phyloP scores from a whole-genome alignment of 2,329 filamentous ascomycete genomes.

The Penicillium occitanis region DNA sequence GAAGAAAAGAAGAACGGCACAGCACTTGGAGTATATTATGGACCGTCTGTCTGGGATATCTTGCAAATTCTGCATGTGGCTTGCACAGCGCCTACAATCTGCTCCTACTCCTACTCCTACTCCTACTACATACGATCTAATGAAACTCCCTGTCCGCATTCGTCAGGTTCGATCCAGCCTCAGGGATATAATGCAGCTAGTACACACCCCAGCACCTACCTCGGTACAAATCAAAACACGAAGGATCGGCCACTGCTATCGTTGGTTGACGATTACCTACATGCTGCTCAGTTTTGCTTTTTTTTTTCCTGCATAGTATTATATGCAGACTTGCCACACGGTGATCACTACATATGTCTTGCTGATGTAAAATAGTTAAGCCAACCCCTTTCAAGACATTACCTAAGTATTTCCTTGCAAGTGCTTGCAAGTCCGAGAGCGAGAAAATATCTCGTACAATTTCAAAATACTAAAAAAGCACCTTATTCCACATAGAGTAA shows the following conservation, averaged over 20 bases:
- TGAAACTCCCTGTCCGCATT: not conserved
- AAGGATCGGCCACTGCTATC: not conserved
- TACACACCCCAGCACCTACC: not conserved
- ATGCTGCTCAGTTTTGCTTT: not conserved
- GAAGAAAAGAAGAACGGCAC: not conserved
- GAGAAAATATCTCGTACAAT: not conserved
- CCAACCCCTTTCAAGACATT: not conserved
- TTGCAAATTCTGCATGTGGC: not conserved
- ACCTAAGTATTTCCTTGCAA: not conserved
- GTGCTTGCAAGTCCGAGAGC: not conserved
- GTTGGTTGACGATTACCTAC: not conserved
- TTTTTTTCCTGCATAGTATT: not conserved
- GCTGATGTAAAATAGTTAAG: not conserved
- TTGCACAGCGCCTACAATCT: not conserved
- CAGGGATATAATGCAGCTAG: not conserved
- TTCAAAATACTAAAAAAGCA: not conserved
- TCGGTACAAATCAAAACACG: not conserved
- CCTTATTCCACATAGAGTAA: not conserved
- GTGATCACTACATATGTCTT: not conserved
- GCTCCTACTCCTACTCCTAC: too few species aligned
- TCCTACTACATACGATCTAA: not conserved
- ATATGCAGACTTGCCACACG: not conserved
- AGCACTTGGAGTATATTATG: constrained; percentile 4
- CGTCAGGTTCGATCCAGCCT: not conserved
- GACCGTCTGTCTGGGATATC: not conserved